Evolutionary conservation across 2,329 filamentous ascomycete genomes (phyloP).

Genomic region (Ophiostoma pallidulum): DNA sequence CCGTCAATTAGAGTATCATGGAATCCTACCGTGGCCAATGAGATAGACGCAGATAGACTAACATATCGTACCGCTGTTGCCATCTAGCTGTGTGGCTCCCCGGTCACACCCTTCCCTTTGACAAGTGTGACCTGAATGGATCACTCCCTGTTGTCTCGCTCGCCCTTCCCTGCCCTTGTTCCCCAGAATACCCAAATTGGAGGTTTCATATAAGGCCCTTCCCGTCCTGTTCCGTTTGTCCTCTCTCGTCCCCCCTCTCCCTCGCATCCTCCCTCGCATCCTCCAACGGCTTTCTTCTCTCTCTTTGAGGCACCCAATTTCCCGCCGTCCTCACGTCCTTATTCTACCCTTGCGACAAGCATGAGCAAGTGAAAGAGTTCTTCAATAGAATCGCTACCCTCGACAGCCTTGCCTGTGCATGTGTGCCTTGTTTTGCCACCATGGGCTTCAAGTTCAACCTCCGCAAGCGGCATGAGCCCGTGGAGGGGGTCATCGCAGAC

Average conservation of each 20-base stretch:
- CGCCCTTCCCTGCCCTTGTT: not conserved
- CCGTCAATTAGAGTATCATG: no score
- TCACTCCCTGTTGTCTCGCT: not conserved
- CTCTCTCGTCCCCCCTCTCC: not conserved
- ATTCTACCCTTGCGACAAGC: no score
- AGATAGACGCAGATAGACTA: constrained; percentile 1
- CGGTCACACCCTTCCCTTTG: not conserved
- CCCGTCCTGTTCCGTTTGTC: not conserved
- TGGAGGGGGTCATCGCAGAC: constrained; percentile 31
- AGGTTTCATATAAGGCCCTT: not conserved
- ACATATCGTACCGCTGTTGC: constrained; percentile 1
- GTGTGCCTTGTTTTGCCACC: constrained; percentile 3
- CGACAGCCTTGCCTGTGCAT: not conserved
- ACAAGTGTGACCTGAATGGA: constrained; percentile 6
- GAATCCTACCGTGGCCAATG: not conserved
- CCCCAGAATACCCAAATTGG: no score
- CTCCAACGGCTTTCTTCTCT: not conserved
- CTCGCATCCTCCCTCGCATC: not conserved
- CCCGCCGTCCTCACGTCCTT: not conserved
- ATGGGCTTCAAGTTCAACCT: constrained; percentile 20
- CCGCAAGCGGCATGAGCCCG: constrained; percentile 37
- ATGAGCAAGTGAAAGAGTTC: no score
- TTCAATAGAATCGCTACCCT: no score
- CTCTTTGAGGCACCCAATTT: not conserved
- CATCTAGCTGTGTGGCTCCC: not conserved